phyloP scores from a whole-genome alignment of 352 stramenopile species.

The Phytophthora pini region DNA sequence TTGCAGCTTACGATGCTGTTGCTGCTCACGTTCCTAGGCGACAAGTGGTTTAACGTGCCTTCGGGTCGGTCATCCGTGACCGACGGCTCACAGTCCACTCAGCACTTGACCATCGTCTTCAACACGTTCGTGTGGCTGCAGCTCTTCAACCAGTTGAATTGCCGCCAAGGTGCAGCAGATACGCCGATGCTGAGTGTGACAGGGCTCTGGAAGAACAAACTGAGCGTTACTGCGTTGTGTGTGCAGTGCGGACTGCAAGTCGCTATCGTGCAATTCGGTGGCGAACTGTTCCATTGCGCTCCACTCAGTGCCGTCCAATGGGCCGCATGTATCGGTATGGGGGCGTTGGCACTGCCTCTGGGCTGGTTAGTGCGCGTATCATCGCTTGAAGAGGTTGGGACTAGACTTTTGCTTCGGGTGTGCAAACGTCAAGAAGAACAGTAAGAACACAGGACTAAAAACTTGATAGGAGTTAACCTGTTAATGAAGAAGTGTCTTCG shows the following conservation, averaged over 20 bases:
- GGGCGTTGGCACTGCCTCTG: conserved; percentile 42
- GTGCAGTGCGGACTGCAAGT: conserved; percentile 91
- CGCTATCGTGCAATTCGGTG: conserved; percentile 94
- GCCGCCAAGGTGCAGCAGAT: conserved; percentile 68
- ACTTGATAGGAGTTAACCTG: too few species aligned
- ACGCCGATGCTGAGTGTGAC: conserved; percentile 93
- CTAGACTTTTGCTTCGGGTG: conserved; percentile 3
- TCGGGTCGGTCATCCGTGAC: conserved; percentile 38
- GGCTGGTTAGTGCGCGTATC: conserved; percentile 42
- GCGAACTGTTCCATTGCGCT: conserved; percentile 55
- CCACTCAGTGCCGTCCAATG: conserved; percentile 30
- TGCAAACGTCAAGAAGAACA: too few species aligned
- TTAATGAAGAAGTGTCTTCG: too few species aligned
- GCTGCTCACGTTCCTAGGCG: conserved; percentile 75
- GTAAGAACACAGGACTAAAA: too few species aligned
- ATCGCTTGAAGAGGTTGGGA: conserved; percentile 10
- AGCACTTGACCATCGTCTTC: conserved; percentile 96
- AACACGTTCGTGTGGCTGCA: conserved; percentile 97
- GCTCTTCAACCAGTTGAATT: conserved; percentile 83
- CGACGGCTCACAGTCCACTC: conserved; percentile 52
- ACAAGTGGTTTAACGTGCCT: conserved; percentile 47
- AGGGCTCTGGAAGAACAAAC: conserved; percentile 87
- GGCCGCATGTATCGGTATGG: conserved; percentile 25
- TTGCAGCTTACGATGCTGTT: conserved; percentile 90
- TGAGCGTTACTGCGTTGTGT: conserved; percentile 91